phyloP scores from a whole-genome alignment of 1,284 basidiomycete species.

The Ustilago cynodontis region DNA sequence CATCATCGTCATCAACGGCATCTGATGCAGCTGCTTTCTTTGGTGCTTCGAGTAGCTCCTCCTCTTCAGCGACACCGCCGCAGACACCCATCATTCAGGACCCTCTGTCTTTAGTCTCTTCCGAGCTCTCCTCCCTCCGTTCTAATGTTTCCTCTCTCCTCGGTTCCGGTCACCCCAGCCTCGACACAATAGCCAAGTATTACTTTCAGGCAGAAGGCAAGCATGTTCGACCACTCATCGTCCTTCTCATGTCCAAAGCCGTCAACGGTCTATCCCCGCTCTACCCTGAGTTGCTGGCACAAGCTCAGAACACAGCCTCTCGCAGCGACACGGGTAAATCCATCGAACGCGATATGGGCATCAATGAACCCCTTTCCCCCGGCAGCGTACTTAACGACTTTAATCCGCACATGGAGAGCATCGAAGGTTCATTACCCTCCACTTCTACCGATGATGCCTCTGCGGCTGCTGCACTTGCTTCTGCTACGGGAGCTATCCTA shows the following conservation, averaged over 20 bases:
- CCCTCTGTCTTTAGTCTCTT: slow-evolving; percentile 60
- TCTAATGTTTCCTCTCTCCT: slow-evolving; percentile 82
- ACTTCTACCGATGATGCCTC: slow-evolving; percentile 9
- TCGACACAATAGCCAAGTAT: slow-evolving; percentile 89
- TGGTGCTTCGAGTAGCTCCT: slow-evolving; percentile 22
- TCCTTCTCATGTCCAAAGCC: slow-evolving; percentile 89
- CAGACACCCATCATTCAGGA: slow-evolving; percentile 49
- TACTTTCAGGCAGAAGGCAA: slow-evolving; percentile 83
- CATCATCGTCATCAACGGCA: slow-evolving; percentile 11
- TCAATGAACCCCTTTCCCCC: slow-evolving; percentile 80
- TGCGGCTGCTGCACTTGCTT: slow-evolving; percentile 20
- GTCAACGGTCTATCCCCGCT: slow-evolving; percentile 82
- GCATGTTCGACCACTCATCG: slow-evolving; percentile 89
- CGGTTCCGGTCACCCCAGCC: slow-evolving; percentile 86
- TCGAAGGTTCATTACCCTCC: slow-evolving; percentile 27
- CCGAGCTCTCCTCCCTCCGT: slow-evolving; percentile 80
- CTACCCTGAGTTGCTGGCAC: slow-evolving; percentile 71
- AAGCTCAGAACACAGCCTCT: slow-evolving; percentile 59
- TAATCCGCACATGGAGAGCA: slow-evolving; percentile 74
- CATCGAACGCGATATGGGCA: slow-evolving; percentile 62
- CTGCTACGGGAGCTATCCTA: slow-evolving; percentile 71
- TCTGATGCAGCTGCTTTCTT: slow-evolving; percentile 41
- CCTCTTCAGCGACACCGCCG: slow-evolving; percentile 10
- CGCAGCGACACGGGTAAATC: slow-evolving; percentile 57
- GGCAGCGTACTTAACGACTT: slow-evolving; percentile 85